These are phyloP conservation scores for Vigna unguiculata DNA, from an alignment of 306 rosid genomes.

Conservation along the genomic window DNA sequence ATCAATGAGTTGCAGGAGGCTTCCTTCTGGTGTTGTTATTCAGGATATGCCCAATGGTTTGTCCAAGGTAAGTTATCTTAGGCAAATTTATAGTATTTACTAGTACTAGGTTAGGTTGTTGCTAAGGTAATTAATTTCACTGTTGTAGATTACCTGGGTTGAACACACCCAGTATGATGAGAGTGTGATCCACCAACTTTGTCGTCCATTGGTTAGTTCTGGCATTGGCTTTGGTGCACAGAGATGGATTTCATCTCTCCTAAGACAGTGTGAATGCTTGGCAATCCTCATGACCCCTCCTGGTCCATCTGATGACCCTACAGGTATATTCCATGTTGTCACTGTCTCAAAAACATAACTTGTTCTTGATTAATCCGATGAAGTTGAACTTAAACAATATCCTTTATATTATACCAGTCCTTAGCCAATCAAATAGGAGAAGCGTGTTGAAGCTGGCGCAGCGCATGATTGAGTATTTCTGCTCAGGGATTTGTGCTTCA, in stretches of 20 bases:
- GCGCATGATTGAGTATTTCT: slow-evolving; percentile 77
- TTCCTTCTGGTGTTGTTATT: slow-evolving; percentile 89
- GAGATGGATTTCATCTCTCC: slow-evolving; percentile 87
- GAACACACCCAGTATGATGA: slow-evolving; percentile 87
- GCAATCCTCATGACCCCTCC: slow-evolving; percentile 58
- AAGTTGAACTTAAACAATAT: slow-evolving; percentile 37
- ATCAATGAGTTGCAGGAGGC: slow-evolving; percentile 62
- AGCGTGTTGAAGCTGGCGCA: slow-evolving; percentile 75
- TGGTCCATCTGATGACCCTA: slow-evolving; percentile 54
- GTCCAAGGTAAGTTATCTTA: slow-evolving; percentile 65
- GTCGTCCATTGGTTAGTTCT: slow-evolving; percentile 55
- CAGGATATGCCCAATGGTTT: slow-evolving; percentile 77
- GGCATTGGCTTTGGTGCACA: slow-evolving; percentile 89
- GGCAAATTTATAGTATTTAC: background rate
- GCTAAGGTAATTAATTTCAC: slow-evolving; percentile 1
- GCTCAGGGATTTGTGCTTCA: slow-evolving; percentile 72
- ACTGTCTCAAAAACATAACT: slow-evolving; percentile 10
- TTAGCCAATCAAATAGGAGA: slow-evolving; percentile 55
- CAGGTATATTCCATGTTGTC: slow-evolving; percentile 49
- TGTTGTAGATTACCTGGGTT: slow-evolving; percentile 83
- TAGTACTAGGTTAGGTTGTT: too few species aligned
- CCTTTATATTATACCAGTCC: slow-evolving; percentile 43
- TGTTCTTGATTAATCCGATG: background rate
- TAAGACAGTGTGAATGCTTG: slow-evolving; percentile 75
- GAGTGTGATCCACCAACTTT: slow-evolving; percentile 66